A percentile compares a stretch with the other conserved stretches of the same genome.
Evolutionary conservation across 495 filamentous ascomycete species (phyloP).

Genomic region (Hypoxylon rickii): DNA sequence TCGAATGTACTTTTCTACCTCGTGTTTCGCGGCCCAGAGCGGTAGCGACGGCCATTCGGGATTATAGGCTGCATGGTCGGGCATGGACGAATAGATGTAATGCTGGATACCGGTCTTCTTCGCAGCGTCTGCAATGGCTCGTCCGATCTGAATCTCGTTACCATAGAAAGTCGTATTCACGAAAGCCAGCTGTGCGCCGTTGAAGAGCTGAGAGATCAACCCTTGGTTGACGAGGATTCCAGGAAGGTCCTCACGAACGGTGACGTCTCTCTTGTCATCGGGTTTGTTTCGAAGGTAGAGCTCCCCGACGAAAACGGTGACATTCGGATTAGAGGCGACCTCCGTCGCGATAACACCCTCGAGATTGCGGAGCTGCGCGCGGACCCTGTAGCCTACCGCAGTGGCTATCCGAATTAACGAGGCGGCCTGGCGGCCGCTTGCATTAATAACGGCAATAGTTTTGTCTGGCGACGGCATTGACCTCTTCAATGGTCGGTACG

Average conservation of each 20-base stretch:
- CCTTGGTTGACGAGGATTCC: slow-evolving; percentile 58
- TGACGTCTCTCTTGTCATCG: slow-evolving; percentile 48
- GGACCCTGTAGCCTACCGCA: slow-evolving; percentile 87
- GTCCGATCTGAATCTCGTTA: slow-evolving; percentile 87
- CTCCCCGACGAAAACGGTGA: slow-evolving; percentile 79
- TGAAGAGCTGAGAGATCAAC: slow-evolving; percentile 78
- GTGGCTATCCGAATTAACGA: slow-evolving; percentile 90
- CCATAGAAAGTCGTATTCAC: slow-evolving; percentile 99
- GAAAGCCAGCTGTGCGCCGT: slow-evolving; percentile 84
- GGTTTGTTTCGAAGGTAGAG: slow-evolving; percentile 68
- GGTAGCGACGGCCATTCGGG: slow-evolving; percentile 76
- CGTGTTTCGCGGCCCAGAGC: slow-evolving; percentile 89
- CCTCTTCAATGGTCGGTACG: slow-evolving; percentile 56
- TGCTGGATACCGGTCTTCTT: slow-evolving; percentile 83
- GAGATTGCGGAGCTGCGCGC: slow-evolving; percentile 83
- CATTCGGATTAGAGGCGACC: slow-evolving; percentile 77
- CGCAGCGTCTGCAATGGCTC: slow-evolving; percentile 85
- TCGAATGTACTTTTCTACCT: slow-evolving; percentile 87
- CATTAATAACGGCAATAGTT: slow-evolving; percentile 91
- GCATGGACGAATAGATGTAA: slow-evolving; percentile 96
- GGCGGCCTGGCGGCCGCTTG: slow-evolving; percentile 88
- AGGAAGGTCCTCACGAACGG: slow-evolving; percentile 47
- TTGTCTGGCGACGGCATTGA: slow-evolving; percentile 62
- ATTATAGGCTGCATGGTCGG: slow-evolving; percentile 80
- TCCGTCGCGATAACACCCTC: slow-evolving; percentile 84